Evolutionary conservation across 331 rosid species (phyloP).

Genomic region (Saraca asoca): DNA sequence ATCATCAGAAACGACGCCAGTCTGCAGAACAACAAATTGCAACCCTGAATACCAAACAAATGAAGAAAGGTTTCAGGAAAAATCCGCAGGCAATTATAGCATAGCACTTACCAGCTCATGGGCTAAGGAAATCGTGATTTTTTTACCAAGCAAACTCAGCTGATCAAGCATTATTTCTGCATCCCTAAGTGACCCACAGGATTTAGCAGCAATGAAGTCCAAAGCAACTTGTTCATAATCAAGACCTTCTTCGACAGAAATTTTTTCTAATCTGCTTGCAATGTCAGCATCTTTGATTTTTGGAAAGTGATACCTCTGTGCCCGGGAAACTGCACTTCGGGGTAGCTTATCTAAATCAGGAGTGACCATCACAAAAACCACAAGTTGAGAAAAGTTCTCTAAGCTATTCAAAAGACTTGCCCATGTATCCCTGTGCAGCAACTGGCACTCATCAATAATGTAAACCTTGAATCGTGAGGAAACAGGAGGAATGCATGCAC

Average conservation of each 20-base stretch:
- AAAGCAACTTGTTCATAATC: conserved; percentile 70
- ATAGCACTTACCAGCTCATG: conserved; percentile 71
- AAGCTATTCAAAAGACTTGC: conserved; percentile 58
- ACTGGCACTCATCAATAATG: conserved; percentile 86
- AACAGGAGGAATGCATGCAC: conserved; percentile 55
- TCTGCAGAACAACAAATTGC: conserved; percentile 51
- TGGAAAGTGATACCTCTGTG: conserved; percentile 77
- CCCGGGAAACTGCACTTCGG: conserved; percentile 60
- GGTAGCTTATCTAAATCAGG: conserved; percentile 76
- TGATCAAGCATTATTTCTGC: conserved; percentile 95
- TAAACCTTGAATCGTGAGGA: conserved; percentile 73
- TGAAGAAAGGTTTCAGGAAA: neutral
- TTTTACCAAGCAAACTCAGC: conserved; percentile 81
- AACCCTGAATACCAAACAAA: conserved; percentile 10
- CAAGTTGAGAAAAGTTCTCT: conserved; percentile 59
- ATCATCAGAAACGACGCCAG: conserved; percentile 76
- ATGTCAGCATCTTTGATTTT: conserved; percentile 76
- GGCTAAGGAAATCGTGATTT: conserved; percentile 59
- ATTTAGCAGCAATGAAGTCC: conserved; percentile 70
- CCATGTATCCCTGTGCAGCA: conserved; percentile 75
- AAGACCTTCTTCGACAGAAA: conserved; percentile 65
- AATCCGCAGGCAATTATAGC: conserved; percentile 21
- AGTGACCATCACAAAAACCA: conserved; percentile 80
- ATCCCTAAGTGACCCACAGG: conserved; percentile 85
- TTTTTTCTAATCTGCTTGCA: conserved; percentile 58